phyloP scores from a whole-genome alignment of 2,329 filamentous ascomycete species.

The Pseudogymnoascus sp. region DNA sequence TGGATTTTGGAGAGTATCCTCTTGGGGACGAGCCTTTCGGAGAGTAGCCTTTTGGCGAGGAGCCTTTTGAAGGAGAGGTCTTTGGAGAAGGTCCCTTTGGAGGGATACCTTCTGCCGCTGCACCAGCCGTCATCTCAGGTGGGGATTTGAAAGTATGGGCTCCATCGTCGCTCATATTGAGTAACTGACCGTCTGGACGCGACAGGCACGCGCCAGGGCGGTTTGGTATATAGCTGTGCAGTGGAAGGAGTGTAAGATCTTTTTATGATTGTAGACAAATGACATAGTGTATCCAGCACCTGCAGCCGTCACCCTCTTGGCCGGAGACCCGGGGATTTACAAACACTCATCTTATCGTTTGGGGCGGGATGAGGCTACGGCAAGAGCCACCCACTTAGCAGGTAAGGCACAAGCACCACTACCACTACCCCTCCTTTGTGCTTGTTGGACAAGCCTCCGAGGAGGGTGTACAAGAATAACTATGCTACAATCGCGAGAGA shows the following conservation, averaged over 20 bases:
- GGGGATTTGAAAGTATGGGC: not conserved
- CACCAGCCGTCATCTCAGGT: not conserved
- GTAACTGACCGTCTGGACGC: not conserved
- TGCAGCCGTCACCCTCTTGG: not conserved
- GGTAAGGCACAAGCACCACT: not conserved
- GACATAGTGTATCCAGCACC: not conserved
- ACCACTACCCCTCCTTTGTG: not conserved
- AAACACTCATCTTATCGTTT: not conserved
- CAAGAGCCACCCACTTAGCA: not conserved
- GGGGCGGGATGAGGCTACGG: not conserved
- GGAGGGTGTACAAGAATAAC: not conserved
- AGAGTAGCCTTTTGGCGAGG: not conserved
- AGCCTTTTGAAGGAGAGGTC: not conserved
- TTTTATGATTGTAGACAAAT: not conserved
- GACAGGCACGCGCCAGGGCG: not conserved
- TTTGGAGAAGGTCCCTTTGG: not conserved
- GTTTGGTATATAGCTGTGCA: not conserved
- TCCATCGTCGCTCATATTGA: slow-evolving; percentile 8
- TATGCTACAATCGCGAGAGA: not conserved
- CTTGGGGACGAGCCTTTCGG: not conserved
- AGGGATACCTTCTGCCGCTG: not conserved
- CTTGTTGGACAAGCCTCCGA: not conserved
- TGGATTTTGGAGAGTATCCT: not conserved
- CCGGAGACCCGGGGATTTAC: not conserved
- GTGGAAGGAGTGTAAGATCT: slow-evolving; percentile 2